phyloP scores from a whole-genome alignment of 1,284 basidiomycete genomes.

The Boletus austroedulis region DNA sequence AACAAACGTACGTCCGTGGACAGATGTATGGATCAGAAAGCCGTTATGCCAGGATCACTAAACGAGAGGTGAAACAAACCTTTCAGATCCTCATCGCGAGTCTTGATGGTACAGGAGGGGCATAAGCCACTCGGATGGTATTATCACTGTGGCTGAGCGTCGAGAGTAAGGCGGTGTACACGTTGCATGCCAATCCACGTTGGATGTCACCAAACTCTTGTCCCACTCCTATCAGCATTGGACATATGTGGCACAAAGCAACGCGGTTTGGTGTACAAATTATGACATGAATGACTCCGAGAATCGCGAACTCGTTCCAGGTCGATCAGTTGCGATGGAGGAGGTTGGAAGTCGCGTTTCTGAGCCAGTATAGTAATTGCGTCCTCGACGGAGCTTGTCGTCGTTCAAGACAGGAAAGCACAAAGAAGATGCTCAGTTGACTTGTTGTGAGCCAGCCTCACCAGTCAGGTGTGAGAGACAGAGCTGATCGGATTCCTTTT shows the following conservation, averaged over 20 bases:
- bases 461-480: conserved; percentile 21
- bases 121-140: conserved; percentile 4
- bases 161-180: conserved; percentile 17
- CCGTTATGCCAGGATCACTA: conserved; percentile 12
- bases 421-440: conserved; percentile 7
- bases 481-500: conserved; percentile 16
- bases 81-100: conserved; percentile 21
- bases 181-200: conserved; percentile 27
- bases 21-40: conserved; percentile 11
- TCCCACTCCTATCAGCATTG: conserved; percentile 19
- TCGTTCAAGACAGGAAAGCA: conserved; percentile 12
- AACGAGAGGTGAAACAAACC: conserved; percentile 6
- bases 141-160: conserved; percentile 1
- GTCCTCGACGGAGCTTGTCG: conserved; percentile 21
- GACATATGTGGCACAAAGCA: conserved; percentile 11
- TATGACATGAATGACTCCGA: conserved; percentile 19
- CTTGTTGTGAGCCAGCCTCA: conserved; percentile 16
- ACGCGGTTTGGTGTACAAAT: conserved; percentile 10
- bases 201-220: conserved; percentile 6
- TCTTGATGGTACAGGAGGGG: conserved; percentile 1
- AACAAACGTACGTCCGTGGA: conserved; percentile 8
- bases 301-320: conserved; percentile 7
- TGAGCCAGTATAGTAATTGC: conserved; percentile 15
- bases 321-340: conserved; percentile 9
- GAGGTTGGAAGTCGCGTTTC: conserved; percentile 20